Base-by-base conservation (phyloP, 2,329 filamentous ascomycete genomes). In the Colletotrichum lini region DNA sequence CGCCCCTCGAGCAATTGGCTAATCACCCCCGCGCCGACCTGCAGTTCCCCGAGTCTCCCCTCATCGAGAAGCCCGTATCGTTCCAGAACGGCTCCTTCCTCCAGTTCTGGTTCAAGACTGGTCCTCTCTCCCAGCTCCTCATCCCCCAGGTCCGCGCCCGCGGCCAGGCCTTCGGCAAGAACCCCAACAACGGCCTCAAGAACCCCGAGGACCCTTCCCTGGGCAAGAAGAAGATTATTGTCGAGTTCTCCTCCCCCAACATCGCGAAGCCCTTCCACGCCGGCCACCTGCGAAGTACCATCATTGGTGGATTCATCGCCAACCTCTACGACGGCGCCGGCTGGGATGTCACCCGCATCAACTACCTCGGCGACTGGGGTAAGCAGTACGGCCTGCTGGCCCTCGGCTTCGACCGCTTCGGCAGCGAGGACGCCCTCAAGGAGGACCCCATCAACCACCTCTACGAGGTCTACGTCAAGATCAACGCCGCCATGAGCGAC, bases 261-360 rank as follows among this genome's bases (percentile, higher is more conserved):
- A 95, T 96, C 71, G 94, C 94, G 56, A 96, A 96, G 82, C 93
- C 92, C 30, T 95, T 95, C 84, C 92, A 94, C 78, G 93, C 92
- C 49, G 92, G 92, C 15, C 93, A 95, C 80, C 84, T 95, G 76
- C 88, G 93, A 77, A 93, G 90, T 76, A 95, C 93, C 47, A 94
- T 95, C 78, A 94, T 95, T 72, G 93, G 93, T 59, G 92, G 92
- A 49, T 95, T 94, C 82, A 84, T 95, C 50, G 85, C 91, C 26
- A 94, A 94, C 78, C 82, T 94, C 21, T 93, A 94, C 79, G 87
- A 92, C 76, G 85, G 84, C 42, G 90, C 90, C 44, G 93, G 92
- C 60, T 95, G 92, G 92, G 90, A 95, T 45, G 91, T 94, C 0
- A 81, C 86, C 63, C 87, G 91, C 66, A 91, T 95, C 86, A 95